Conservation (phyloP, 2,329 filamentous ascomycete species). For the Ustulina deusta region DNA sequence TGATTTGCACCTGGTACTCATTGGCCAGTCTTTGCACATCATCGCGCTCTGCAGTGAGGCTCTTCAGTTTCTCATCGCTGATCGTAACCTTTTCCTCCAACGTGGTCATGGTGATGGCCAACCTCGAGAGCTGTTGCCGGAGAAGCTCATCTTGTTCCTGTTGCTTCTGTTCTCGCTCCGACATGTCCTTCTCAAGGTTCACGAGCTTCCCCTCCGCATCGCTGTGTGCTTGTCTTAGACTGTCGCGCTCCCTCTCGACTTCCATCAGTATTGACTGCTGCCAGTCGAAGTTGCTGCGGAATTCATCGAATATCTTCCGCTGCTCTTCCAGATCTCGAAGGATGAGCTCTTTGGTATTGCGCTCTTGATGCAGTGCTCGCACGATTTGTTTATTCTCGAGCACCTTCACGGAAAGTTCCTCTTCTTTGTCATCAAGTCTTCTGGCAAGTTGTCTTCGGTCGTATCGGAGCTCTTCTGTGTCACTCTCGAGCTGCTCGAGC, state of each 20-base stretch:
- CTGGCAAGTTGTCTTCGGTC: conserved; percentile 49
- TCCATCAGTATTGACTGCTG: conserved; percentile 48
- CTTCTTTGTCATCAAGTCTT: conserved; percentile 50
- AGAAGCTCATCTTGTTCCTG: conserved; percentile 46
- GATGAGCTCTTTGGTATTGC: conserved; percentile 51
- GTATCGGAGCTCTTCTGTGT: conserved; percentile 50
- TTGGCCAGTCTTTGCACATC: conserved; percentile 38
- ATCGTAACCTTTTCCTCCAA: conserved; percentile 46
- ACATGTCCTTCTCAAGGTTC: conserved; percentile 45
- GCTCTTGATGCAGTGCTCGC: conserved; percentile 48
- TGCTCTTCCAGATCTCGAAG: conserved; percentile 53
- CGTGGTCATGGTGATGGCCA: conserved; percentile 42
- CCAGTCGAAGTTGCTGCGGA: conserved; percentile 52
- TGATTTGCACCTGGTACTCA: conserved; percentile 42
- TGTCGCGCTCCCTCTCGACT: conserved; percentile 53
- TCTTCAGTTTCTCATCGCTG: conserved; percentile 48
- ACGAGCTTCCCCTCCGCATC: conserved; percentile 45
- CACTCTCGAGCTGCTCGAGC: conserved; percentile 54
- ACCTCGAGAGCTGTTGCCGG: conserved; percentile 43
- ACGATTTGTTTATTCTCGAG: conserved; percentile 50
- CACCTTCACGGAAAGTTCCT: conserved; percentile 47
- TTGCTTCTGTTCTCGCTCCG: conserved; percentile 42
- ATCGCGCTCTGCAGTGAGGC: conserved; percentile 45
- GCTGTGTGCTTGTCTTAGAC: conserved; percentile 46
- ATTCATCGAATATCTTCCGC: conserved; percentile 52